A percentile compares a stretch with the other conserved stretches of the same genome.
phyloP scores from a whole-genome alignment of 2,329 filamentous ascomycete species.

The Aspergillus sergii region DNA sequence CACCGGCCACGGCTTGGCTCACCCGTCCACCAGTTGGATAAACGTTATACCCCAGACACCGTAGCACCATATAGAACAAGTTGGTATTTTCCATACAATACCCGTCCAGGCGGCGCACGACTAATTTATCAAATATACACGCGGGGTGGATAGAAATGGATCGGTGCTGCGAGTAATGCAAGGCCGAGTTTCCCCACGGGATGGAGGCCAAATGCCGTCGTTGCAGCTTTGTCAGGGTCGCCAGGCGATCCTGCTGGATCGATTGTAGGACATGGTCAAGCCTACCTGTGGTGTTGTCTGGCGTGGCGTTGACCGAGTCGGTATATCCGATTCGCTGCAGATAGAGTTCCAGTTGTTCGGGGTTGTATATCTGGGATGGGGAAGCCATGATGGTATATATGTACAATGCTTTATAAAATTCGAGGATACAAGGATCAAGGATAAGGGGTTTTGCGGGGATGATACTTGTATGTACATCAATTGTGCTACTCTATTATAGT shows the following conservation, averaged over 20 bases:
- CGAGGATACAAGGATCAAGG: neutral
- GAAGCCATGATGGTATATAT: neutral
- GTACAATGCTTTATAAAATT: neutral
- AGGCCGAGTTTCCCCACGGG: conserved; percentile 59
- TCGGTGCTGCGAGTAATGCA: conserved; percentile 58
- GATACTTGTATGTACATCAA: neutral
- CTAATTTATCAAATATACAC: conserved; percentile 57
- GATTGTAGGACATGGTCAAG: conserved; percentile 30
- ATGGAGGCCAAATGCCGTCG: conserved; percentile 51
- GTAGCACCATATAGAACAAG: conserved; percentile 55
- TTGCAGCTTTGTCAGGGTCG: conserved; percentile 38
- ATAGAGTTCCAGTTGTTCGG: conserved; percentile 40
- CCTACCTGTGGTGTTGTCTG: conserved; percentile 14
- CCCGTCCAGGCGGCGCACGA: conserved; percentile 54
- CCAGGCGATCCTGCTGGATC: conserved; percentile 34
- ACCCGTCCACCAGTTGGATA: conserved; percentile 60
- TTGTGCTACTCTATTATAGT: too few species aligned
- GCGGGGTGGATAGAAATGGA: conserved; percentile 53
- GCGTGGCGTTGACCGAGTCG: conserved; percentile 13
- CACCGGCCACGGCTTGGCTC: conserved; percentile 32
- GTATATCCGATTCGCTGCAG: conserved; percentile 35
- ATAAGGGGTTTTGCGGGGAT: neutral
- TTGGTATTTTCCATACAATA: conserved; percentile 65
- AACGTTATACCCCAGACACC: conserved; percentile 55
- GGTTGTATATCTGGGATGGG: conserved; percentile 29